These are phyloP conservation scores for Penicillium polonicum DNA, from an alignment of 2,329 filamentous ascomycete species.

Conservation along the genomic window DNA sequence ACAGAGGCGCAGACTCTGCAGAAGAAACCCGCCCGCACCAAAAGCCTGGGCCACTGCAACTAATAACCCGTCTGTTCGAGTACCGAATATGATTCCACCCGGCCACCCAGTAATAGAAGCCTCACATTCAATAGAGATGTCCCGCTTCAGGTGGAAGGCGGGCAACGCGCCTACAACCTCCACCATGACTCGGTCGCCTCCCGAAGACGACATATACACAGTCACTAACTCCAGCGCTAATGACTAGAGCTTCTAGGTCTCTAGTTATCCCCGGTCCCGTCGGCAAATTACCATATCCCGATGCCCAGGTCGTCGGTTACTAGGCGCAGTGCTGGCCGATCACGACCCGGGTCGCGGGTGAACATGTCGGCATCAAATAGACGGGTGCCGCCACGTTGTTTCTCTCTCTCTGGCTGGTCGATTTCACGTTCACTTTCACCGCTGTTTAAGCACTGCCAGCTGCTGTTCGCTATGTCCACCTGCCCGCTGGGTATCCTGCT, in stretches of 20 bases:
- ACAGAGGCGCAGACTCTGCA: not conserved
- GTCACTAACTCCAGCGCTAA: not conserved
- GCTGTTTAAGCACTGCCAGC: not conserved
- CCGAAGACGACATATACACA: not conserved
- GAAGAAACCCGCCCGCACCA: not conserved
- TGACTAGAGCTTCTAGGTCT: not conserved
- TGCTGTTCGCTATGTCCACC: not conserved
- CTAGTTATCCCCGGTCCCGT: not conserved
- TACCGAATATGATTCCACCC: not conserved
- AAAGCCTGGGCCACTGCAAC: not conserved
- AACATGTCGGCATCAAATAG: not conserved
- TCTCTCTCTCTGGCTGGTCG: slow-evolving; percentile 1
- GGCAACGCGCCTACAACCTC: not conserved
- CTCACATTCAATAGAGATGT: not conserved
- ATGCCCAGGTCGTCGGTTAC: not conserved
- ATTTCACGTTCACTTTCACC: not conserved
- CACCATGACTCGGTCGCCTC: not conserved
- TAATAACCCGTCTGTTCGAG: not conserved
- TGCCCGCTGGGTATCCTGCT: not conserved
- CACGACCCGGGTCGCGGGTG: slow-evolving; percentile 6
- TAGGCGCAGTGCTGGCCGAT: not conserved
- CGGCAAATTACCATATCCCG: not conserved
- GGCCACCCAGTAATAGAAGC: not conserved
- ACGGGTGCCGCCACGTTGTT: not conserved
- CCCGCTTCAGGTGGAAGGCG: not conserved